Evolutionary conservation across 495 filamentous ascomycete genomes (phyloP), one percentile per base, ranked within the genome.

Genomic region (Podospora bellae-mahoneyi): DNA sequence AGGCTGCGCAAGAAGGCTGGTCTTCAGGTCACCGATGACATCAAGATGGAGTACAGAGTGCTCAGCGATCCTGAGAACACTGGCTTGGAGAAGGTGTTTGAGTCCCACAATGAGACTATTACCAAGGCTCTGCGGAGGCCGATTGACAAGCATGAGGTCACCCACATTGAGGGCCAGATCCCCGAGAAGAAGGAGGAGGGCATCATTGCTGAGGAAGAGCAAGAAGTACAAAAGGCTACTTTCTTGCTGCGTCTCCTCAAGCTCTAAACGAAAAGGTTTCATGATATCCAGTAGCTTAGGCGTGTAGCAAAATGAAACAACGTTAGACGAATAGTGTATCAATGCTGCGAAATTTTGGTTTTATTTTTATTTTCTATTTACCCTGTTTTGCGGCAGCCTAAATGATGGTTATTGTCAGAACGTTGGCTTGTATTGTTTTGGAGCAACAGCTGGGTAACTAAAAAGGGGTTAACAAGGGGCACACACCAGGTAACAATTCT

Each of bases 401-500:
- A 0, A 26, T 39, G 55, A 6, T 7, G 30, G 30, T 32, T 28
- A 59, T 60, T 32, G 63, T 68, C 34, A 69, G 68, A 27, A 34
- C 53, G 16, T 23, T 26, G 18, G 26, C 23, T 57, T 6, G 39
- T 48, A 3, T 48, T 48, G 13, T 48, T 48, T 48, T 48, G 39
- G 9, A 32, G 26, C 16, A 26, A 18, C 26, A 61, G 20, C 34
- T 60, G 20, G 34, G 34, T 27, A 28, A 19, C 15, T 23, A 30
- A 16, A 15, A 60, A 16, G 28, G 60, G n/a, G 54, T 2, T 34
- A 19, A 61, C 10, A 7, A 20, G 28, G 44, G 39, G 9, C 54
- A 20, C 87, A 77, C 84, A 97, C 94, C 72, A 95, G 69, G 73
- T 91, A 94, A 77, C 95, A 99, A 68, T 97, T 84, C 78, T 97